Evolutionary conservation across 2,329 filamentous ascomycete species (phyloP), one percentile per base, ranked within the genome.

Genomic region (Claviceps quebecensis): DNA sequence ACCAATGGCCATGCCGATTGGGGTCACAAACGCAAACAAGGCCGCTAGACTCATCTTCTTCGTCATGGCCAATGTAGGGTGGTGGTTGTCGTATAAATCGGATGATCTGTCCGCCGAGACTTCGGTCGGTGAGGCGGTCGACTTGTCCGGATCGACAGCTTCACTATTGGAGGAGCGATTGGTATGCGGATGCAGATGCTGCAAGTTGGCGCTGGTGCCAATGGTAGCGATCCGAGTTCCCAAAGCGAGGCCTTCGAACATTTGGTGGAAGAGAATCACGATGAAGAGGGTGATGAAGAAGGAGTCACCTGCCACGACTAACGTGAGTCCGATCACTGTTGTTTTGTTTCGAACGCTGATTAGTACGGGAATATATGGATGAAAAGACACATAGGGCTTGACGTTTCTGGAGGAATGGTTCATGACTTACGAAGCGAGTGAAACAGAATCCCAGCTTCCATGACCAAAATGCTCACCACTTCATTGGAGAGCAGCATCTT

Each of bases 1-100:
- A 1, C 86, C 86, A 54, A 91, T 88, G 0, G 81, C 84, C 85
- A 90, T 90, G 11, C 86, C 86, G 34, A 87, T 69, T 0, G 86
- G 86, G 0, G 86, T 90, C 51, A 87, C 80, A 26, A 88, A 68
- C 0, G 83, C 77, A 58, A 88, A 90, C 0, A 75, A 72, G 1
- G 65, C 57, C 0, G 76, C 84, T 68, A 90, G 80, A 13, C 78
- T 55, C 2, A 81, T 65, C 61, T 87, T 84, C 54, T 72, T 71
- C 53, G 57, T 56, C 60, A 72, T 63, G 8, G 68, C 62, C 34
- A 75, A 56, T 16, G 56, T 57, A 11, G 45, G 41, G 13, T 53
- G 53, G 2, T 55, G 54, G 5, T 56, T 54, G 50, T 56, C 53
- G 50, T 11, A 34, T 34, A 54, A 54, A 11, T 57, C 49, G 3